These are phyloP conservation scores for Chaetomium cochliodes DNA, from an alignment of 495 filamentous ascomycete species.

Conservation along the genomic window DNA sequence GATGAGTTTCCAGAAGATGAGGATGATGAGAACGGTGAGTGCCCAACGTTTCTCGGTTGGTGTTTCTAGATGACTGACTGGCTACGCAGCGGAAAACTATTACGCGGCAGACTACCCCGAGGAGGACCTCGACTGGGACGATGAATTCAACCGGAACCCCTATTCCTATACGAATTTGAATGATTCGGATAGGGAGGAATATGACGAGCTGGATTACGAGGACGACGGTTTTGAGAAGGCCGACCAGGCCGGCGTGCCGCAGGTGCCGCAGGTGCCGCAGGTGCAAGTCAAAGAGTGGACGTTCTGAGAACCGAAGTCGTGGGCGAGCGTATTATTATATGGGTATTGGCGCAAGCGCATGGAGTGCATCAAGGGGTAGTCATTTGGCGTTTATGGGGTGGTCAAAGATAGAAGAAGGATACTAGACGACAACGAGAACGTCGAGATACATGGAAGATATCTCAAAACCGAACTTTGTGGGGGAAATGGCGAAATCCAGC, in stretches of 20 bases:
- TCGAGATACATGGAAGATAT: too few species aligned
- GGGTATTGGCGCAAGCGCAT: not conserved
- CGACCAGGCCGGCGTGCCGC: not conserved
- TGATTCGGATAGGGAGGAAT: conserved; percentile 49
- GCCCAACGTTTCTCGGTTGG: not conserved
- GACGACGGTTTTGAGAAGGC: conserved; percentile 16
- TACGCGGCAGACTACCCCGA: conserved; percentile 57
- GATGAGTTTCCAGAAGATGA: conserved; percentile 52
- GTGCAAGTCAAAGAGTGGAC: not conserved
- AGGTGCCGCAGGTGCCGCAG: not conserved
- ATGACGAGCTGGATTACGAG: conserved; percentile 28
- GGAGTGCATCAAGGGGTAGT: not conserved
- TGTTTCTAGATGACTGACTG: conserved; percentile 7
- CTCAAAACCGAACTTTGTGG: too few species aligned
- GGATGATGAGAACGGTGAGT: conserved; percentile 56
- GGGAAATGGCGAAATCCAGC: too few species aligned
- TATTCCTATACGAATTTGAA: conserved; percentile 48
- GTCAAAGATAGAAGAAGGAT: too few species aligned
- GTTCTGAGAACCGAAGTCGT: not conserved
- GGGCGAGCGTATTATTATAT: not conserved
- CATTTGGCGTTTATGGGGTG: not conserved
- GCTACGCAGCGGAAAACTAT: conserved; percentile 52
- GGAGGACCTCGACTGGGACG: conserved; percentile 55
- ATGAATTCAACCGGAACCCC: conserved; percentile 48
- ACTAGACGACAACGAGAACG: too few species aligned